Base-by-base conservation (phyloP, 345 rosid species). In the Zanthoxylum bungeanum region DNA sequence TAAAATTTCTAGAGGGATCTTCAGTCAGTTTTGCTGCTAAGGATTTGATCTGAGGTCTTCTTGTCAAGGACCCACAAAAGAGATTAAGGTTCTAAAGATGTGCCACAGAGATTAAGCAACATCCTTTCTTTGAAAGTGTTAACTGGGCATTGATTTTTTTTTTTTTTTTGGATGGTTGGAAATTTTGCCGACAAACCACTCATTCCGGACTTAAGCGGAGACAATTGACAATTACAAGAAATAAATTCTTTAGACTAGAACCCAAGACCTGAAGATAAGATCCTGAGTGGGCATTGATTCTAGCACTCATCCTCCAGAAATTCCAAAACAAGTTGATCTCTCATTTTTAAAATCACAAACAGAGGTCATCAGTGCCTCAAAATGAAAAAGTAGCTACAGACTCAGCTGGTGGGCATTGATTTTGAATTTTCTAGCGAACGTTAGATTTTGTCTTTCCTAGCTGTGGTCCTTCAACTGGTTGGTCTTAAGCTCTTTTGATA, bases 61-160 rank as follows among this genome's bases (percentile, higher is more conserved):
- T 91, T 1, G 76, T 81, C 28, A 91, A 91, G 76, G 92, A 91
- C 66, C 97, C 97, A 0, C 86, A 83, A 67, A 88, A 88, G 90
- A 84, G 97, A 66, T 51, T 85, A 44, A 93, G 93, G 1, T 91
- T 81, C 79, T 88, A 87, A 75, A 78, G 89, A 79, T 93, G 97
- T 61, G 92, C 97, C 17, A 83, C 93, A 2, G 97, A 91, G 81
- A 91, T 91, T 9, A 91, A 91, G 75, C 90, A 91, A 59, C 97
- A 91, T 75, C 85, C 93, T 51, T 91, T 91, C 89, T 91, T 91
- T 34, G 83, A 76, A 46, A 84, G 70, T 67, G 68, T 88, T 28
- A 91, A 91, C 70, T 91, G 97, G 97, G 97, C 97, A 0, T 85
- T 91, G 56, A 87, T 91, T 70, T 85, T 92, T 51, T n/a, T n/a